Conservation (phyloP, 78 protist genomes). For the Protostelium mycophagum region DNA sequence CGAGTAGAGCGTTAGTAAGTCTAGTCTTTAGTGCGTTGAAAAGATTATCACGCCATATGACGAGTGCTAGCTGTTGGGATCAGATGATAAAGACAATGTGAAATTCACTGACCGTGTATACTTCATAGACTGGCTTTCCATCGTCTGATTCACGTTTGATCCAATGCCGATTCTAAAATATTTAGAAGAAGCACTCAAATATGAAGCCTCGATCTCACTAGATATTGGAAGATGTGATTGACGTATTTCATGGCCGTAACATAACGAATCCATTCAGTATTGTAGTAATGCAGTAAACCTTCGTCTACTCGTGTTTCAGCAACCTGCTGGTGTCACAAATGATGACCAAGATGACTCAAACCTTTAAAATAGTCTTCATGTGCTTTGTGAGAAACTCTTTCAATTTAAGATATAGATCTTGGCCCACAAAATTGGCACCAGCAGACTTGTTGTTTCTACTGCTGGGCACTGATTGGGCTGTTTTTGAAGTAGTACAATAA, state of each 20-base stretch:
- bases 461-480: conserved; percentile 10
- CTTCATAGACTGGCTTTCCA: conserved; percentile 62
- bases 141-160: conserved; percentile 69
- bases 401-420: conserved; percentile 53
- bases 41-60: conserved; percentile 68
- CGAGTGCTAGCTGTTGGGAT: conserved; percentile 45
- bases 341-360: not conserved
- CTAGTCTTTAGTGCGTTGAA: conserved; percentile 58
- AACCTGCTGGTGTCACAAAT: not conserved
- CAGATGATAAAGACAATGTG: not conserved
- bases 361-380: conserved; percentile 50
- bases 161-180: conserved; percentile 69
- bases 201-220: conserved; percentile 10
- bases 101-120: conserved; percentile 32
- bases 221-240: conserved; percentile 60
- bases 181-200: not conserved
- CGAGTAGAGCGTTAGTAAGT: conserved; percentile 60
- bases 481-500: conserved; percentile 67
- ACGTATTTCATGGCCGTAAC: conserved; percentile 54
- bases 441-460: conserved; percentile 25
- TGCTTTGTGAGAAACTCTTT: conserved; percentile 30
- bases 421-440: conserved; percentile 73
- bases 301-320: conserved; percentile 57
- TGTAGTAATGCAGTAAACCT: conserved; percentile 35
- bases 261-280: conserved; percentile 66